These are phyloP conservation scores for Cadophora sp. DNA, from an alignment of 2,329 filamentous ascomycete genomes.

Conservation along the genomic window DNA sequence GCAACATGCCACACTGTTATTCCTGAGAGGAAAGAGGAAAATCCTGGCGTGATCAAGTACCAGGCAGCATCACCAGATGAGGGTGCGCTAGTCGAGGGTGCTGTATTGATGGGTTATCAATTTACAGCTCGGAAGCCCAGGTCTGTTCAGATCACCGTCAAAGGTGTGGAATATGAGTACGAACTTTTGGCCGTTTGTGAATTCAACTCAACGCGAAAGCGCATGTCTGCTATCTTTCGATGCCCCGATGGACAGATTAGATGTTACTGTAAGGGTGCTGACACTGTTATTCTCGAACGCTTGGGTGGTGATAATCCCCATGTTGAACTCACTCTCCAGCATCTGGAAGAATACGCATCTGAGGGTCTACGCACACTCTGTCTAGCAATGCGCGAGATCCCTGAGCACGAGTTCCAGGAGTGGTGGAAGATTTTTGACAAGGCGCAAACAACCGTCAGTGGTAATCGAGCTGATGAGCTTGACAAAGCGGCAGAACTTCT, in stretches of 20 bases:
- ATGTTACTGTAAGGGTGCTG: conserved; percentile 94
- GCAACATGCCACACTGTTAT: conserved; percentile 97
- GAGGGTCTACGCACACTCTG: conserved; percentile 95
- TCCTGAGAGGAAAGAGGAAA: conserved; percentile 83
- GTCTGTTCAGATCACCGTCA: conserved; percentile 82
- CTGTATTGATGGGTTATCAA: conserved; percentile 82
- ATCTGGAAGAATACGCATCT: conserved; percentile 98
- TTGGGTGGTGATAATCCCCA: conserved; percentile 83
- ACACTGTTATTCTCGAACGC: conserved; percentile 96
- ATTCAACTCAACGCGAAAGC: conserved; percentile 96
- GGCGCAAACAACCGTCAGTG: conserved; percentile 87
- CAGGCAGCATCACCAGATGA: conserved; percentile 98
- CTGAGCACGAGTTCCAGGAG: conserved; percentile 86
- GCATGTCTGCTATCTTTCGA: conserved; percentile 97
- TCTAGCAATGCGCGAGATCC: conserved; percentile 90
- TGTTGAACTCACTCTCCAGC: conserved; percentile 87
- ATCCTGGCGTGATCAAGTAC: conserved; percentile 86
- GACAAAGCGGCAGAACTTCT: conserved; percentile 98
- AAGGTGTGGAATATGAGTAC: conserved; percentile 78
- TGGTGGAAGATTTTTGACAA: conserved; percentile 89
- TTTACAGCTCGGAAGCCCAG: conserved; percentile 91
- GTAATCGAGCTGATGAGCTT: conserved; percentile 90
- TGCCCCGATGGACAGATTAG: conserved; percentile 95
- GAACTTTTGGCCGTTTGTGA: conserved; percentile 96
- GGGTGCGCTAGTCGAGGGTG: conserved; percentile 94